These are phyloP conservation scores for Backusella parvicylindrica DNA, from an alignment of 192 early-diverging fungal genomes.

Conservation along the genomic window DNA sequence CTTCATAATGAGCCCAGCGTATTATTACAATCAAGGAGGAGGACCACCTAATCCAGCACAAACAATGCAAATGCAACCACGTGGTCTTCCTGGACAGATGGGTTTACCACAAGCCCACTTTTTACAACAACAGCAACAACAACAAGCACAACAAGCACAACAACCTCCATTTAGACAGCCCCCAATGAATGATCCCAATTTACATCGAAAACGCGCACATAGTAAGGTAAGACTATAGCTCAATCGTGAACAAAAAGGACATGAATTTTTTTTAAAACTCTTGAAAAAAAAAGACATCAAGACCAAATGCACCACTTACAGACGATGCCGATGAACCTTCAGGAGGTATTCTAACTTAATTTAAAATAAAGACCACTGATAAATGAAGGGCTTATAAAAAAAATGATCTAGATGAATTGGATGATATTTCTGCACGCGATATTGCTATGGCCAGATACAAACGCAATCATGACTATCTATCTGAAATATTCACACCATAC, in stretches of 20 bases:
- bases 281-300: background rate
- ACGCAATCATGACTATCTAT: conserved; percentile 61
- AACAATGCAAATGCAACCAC: background rate
- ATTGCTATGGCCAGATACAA: conserved; percentile 62
- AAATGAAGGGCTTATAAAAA: background rate
- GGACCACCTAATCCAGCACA: background rate
- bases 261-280: background rate
- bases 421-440: conserved; percentile 53
- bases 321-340: conserved; percentile 58
- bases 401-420: conserved; percentile 48
- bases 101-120: background rate
- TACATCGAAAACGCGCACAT: conserved; percentile 10
- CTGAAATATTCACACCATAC: conserved; percentile 64
- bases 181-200: background rate
- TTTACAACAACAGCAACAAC: conserved; percentile 2
- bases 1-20: conserved; percentile 16
- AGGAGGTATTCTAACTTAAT: conserved; percentile 33
- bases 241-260: background rate
- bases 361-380: background rate
- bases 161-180: background rate
- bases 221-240: conserved; percentile 8
- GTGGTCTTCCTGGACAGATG: conserved; percentile 2
- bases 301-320: background rate
- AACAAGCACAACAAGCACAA: background rate
- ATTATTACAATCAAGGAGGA: conserved; percentile 8